phyloP scores from a whole-genome alignment of 768 basidiomycete genomes.

The Mycena crocata region DNA sequence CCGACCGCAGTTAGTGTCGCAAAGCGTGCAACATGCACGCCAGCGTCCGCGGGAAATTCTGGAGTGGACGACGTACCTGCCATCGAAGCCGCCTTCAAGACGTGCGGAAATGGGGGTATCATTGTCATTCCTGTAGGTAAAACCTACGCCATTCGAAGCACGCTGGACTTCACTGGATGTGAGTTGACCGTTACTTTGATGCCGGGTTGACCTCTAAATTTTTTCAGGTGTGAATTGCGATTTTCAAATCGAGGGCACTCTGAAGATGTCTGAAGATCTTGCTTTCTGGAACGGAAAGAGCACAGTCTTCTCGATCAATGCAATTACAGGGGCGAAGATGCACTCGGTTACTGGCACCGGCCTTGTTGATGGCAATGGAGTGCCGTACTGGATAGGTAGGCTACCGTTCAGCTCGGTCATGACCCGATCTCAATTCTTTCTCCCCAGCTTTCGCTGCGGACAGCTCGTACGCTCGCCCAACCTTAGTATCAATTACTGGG shows the following conservation, averaged over 20 bases:
- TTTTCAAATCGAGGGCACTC: slow-evolving; percentile 45
- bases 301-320: slow-evolving; percentile 38
- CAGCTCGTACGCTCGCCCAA: slow-evolving; percentile 43
- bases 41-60: slow-evolving; percentile 37
- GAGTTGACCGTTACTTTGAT: too few relatives aligned
- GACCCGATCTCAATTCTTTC: background rate
- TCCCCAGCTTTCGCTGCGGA: slow-evolving; percentile 45
- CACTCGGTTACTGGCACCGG: slow-evolving; percentile 44
- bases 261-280: slow-evolving; percentile 43
- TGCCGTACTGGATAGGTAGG: slow-evolving; percentile 44
- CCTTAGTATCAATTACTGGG: slow-evolving; percentile 42
- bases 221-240: slow-evolving; percentile 37
- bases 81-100: slow-evolving; percentile 43
- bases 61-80: slow-evolving; percentile 45
- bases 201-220: background rate
- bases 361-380: slow-evolving; percentile 45
- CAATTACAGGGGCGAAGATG: slow-evolving; percentile 39
- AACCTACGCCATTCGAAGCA: slow-evolving; percentile 41
- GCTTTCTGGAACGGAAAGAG: slow-evolving; percentile 44
- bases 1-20: slow-evolving; percentile 27
- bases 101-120: slow-evolving; percentile 46
- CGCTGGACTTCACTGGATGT: slow-evolving; percentile 44
- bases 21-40: slow-evolving; percentile 44
- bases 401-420: background rate
- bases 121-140: slow-evolving; percentile 44